phyloP scores from a whole-genome alignment of 2,329 filamentous ascomycete genomes.

The Diplodia sapinea region DNA sequence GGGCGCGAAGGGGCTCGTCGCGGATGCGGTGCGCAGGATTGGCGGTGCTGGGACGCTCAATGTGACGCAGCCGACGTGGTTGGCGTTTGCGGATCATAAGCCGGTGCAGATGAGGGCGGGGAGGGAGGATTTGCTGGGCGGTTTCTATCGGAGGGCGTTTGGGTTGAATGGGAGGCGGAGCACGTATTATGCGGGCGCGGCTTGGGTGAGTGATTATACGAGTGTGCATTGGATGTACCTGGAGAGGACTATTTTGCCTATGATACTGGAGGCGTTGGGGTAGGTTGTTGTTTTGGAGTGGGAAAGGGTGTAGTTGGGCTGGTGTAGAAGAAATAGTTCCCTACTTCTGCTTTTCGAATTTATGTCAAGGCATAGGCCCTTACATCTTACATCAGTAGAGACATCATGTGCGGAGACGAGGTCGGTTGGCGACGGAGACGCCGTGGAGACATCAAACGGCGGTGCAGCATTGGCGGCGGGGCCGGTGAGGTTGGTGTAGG shows the following conservation, averaged over 20 bases:
- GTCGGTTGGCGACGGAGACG: too few species aligned
- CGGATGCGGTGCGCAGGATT: not conserved
- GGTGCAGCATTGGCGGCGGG: too few species aligned
- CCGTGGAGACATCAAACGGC: too few species aligned
- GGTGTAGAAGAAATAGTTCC: too few species aligned
- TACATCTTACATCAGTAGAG: too few species aligned
- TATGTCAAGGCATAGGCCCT: too few species aligned
- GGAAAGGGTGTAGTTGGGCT: too few species aligned
- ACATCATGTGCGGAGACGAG: too few species aligned
- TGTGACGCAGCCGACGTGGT: slow-evolving; percentile 9
- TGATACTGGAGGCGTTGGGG: slow-evolving; percentile 2
- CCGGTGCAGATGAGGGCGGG: slow-evolving; percentile 39
- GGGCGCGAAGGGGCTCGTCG: not conserved
- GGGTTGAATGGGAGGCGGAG: slow-evolving; percentile 38
- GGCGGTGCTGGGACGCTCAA: not conserved
- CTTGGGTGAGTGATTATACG: slow-evolving; percentile 35
- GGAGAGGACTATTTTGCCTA: slow-evolving; percentile 2
- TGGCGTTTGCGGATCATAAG: slow-evolving; percentile 36
- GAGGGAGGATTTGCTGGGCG: slow-evolving; percentile 36
- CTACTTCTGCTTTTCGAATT: too few species aligned
- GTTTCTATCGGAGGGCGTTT: slow-evolving; percentile 39
- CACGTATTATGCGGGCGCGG: slow-evolving; percentile 41
- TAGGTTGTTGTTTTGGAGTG: not conserved
- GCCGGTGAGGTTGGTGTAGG: too few species aligned
- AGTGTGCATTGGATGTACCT: slow-evolving; percentile 14